A percentile compares a stretch with the other conserved stretches of the same genome.
These are phyloP conservation scores for Geotrichum fermentans DNA, from an alignment of 1,139 yeast genomes.

Conservation along the genomic window DNA sequence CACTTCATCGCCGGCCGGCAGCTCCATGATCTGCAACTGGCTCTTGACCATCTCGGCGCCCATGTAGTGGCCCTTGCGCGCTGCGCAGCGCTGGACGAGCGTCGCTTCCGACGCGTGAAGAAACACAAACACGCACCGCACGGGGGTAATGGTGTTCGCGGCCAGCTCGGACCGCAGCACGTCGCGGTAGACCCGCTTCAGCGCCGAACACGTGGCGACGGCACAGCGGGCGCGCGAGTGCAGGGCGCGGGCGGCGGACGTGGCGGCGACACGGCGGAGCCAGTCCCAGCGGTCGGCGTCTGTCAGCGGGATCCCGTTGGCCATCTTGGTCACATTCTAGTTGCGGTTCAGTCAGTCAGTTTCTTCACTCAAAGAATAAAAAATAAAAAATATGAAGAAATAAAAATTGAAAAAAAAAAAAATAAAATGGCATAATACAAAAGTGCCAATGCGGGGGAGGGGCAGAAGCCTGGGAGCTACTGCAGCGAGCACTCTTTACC, in stretches of 20 bases:
- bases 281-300: slow-evolving; percentile 94
- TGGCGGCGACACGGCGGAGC: slow-evolving; percentile 52
- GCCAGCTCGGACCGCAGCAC: slow-evolving; percentile 40
- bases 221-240: slow-evolving; percentile 28
- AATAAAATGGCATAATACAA: neutral
- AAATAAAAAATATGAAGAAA: too few species aligned
- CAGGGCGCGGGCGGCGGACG: neutral
- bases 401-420: neutral
- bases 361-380: too few species aligned
- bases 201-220: slow-evolving; percentile 78
- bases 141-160: slow-evolving; percentile 36
- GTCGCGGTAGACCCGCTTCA: slow-evolving; percentile 69
- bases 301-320: slow-evolving; percentile 66
- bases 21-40: slow-evolving; percentile 68
- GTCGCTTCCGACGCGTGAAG: slow-evolving; percentile 60
- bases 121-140: slow-evolving; percentile 59
- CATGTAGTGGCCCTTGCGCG: slow-evolving; percentile 77
- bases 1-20: slow-evolving; percentile 45
- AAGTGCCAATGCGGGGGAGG: neutral
- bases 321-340: slow-evolving; percentile 76
- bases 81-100: slow-evolving; percentile 53
- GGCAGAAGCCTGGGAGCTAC: neutral
- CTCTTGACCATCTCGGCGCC: slow-evolving; percentile 75
- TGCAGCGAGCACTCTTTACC: too few species aligned
- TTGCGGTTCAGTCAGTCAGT: too few species aligned